Evolutionary conservation across 176 grass and related monocot species (phyloP), one percentile per base, ranked within the genome.

Genomic region (Carex littledalei): DNA sequence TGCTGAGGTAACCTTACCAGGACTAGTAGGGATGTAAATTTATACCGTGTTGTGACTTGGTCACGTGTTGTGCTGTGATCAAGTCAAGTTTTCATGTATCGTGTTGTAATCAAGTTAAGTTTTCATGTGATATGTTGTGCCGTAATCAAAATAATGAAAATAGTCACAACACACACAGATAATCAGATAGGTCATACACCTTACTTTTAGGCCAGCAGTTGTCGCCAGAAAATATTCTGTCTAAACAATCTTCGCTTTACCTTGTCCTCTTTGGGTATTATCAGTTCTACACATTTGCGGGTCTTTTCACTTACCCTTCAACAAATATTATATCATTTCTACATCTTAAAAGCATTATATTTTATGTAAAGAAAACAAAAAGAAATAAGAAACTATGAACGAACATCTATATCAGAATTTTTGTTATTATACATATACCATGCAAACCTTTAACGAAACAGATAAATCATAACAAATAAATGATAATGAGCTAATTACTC

Each of bases 371-470:
- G 52, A 24, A 50, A 50, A 43, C n/a, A 18, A 45, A 52, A 50
- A 24, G 3, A 74, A 2, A 75, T 3, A 52, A 20, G 2, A 78
- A 57, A 78, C 74, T 34, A 78, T 78, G 50, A 55, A 78, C 31
- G 74, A 57, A 77, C 17, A 5, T 57, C 14, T 78, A 57, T 16
- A 78, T 78, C 52, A 57, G 13, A 57, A 14, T 29, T 24, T 8
- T 78, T 34, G 52, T 57, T 78, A 78, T 78, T 78, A 57, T 78
- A 78, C 74, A 24, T 78, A 24, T 78, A 32, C 22, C 14, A 78
- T 78, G 50, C 74, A 78, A 78, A 56, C 9, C 13, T 32, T 56
- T 6, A 78, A 56, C 29, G 26, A 34, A 78, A 57, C 26, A 29
- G 22, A 77, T 55, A 54, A 57, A 45, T 7, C 73, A 77, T 53